Conservation (phyloP, 495 filamentous ascomycete species). For the Penicillium crystallinum region DNA sequence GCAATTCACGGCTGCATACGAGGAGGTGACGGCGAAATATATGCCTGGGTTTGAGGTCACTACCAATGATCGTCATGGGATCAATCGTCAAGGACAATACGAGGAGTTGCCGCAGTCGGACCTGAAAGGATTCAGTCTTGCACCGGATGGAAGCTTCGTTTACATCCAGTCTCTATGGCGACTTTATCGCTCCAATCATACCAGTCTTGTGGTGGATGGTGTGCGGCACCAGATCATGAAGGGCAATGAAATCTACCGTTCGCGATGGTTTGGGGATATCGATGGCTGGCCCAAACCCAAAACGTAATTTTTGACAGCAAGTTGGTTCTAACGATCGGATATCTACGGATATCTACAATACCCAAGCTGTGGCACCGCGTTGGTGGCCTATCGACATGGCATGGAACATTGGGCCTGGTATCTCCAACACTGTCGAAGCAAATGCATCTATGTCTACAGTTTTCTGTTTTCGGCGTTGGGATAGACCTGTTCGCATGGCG, state of each 20-base stretch:
- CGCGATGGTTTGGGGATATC: slow-evolving; percentile 27
- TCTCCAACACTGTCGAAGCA: no score
- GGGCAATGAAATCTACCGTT: slow-evolving; percentile 29
- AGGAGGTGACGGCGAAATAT: slow-evolving; percentile 17
- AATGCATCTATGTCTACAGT: no score
- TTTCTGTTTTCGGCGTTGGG: no score
- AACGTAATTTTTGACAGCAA: no score
- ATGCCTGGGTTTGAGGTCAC: slow-evolving; percentile 27
- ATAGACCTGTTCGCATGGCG: no score
- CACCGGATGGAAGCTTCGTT: slow-evolving; percentile 22
- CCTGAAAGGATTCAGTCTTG: slow-evolving; percentile 26
- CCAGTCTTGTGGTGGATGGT: slow-evolving; percentile 22
- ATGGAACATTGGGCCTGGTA: no score
- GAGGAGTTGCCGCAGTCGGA: slow-evolving; percentile 24
- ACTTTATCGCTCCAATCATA: slow-evolving; percentile 20
- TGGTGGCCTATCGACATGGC: not conserved
- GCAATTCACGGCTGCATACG: slow-evolving; percentile 8
- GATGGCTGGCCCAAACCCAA: slow-evolving; percentile 28
- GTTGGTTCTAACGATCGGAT: no score
- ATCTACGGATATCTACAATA: no score
- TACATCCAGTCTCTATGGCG: slow-evolving; percentile 27
- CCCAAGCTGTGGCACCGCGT: not conserved
- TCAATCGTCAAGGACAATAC: slow-evolving; percentile 15
- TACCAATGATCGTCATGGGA: slow-evolving; percentile 21
- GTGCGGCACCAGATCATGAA: slow-evolving; percentile 15